These are phyloP conservation scores for Penicillium psychrofluorescens DNA, from an alignment of 495 filamentous ascomycete genomes.

Conservation along the genomic window DNA sequence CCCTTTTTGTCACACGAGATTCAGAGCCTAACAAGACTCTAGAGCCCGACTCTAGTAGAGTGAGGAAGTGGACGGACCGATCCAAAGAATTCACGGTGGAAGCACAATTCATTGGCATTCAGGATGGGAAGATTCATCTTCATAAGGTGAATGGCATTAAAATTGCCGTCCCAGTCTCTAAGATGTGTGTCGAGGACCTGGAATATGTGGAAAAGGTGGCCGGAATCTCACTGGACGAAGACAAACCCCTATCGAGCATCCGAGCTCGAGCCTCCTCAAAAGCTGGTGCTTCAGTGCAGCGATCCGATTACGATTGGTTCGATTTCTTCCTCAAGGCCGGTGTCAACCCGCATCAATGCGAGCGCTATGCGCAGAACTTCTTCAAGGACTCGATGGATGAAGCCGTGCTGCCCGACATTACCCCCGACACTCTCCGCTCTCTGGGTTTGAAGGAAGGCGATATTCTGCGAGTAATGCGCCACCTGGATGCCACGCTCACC, in stretches of 20 bases:
- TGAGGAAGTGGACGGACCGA: conserved; percentile 89
- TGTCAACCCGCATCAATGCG: conserved; percentile 83
- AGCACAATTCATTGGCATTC: conserved; percentile 86
- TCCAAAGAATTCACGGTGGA: conserved; percentile 95
- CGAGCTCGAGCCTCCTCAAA: conserved; percentile 24
- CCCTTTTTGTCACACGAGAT: too few relatives aligned
- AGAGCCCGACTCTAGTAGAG: conserved; percentile 82
- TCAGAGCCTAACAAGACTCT: neutral
- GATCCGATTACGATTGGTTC: conserved; percentile 89
- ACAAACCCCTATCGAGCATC: conserved; percentile 87
- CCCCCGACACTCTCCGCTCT: conserved; percentile 70
- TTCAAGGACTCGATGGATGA: conserved; percentile 91
- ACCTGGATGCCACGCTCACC: conserved; percentile 72
- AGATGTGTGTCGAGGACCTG: conserved; percentile 92
- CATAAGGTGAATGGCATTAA: conserved; percentile 98
- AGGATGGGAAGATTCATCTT: conserved; percentile 91
- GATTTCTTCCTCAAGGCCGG: conserved; percentile 94
- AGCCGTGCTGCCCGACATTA: conserved; percentile 79
- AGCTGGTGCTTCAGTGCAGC: conserved; percentile 50
- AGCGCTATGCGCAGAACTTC: conserved; percentile 88
- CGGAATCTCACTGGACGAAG: conserved; percentile 88
- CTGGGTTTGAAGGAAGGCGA: conserved; percentile 92
- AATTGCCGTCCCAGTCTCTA: conserved; percentile 88
- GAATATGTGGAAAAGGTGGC: conserved; percentile 87
- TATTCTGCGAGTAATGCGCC: conserved; percentile 89